phyloP scores from a whole-genome alignment of 2,329 filamentous ascomycete species.

The Emmonsia crescens region DNA sequence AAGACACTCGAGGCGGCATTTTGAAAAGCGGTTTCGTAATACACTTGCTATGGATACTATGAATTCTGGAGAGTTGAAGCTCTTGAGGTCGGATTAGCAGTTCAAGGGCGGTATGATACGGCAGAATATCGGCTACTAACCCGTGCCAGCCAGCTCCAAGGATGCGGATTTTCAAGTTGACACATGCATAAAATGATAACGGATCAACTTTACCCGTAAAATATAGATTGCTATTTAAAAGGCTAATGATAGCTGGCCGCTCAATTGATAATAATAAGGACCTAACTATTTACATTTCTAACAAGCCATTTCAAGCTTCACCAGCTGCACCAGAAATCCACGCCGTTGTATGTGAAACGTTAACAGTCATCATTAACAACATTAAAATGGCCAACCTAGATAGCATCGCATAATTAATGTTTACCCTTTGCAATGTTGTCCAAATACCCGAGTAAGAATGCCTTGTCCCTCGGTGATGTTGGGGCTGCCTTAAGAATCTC shows the following conservation, averaged over 20 bases:
- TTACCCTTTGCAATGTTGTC: slow-evolving; percentile 43
- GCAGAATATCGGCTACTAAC: neutral
- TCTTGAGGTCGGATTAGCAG: neutral
- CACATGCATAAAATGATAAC: neutral
- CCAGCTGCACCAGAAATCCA: neutral
- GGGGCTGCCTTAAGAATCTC: slow-evolving; percentile 21
- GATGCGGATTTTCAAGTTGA: neutral
- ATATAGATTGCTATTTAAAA: neutral
- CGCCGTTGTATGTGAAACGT: neutral
- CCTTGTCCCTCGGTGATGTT: slow-evolving; percentile 58
- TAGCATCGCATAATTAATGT: slow-evolving; percentile 17
- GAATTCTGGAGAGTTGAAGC: neutral
- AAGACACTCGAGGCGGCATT: slow-evolving; percentile 23
- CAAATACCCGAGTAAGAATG: slow-evolving; percentile 65
- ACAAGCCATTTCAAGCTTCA: neutral
- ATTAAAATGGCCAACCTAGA: neutral
- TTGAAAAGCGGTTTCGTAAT: slow-evolving; percentile 3
- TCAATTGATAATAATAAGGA: neutral
- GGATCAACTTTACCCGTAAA: neutral
- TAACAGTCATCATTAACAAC: neutral
- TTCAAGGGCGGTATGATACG: neutral
- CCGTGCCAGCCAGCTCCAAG: no score
- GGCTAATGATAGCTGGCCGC: neutral
- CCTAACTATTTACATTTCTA: neutral
- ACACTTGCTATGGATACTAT: neutral